phyloP scores from a whole-genome alignment of 139 green algal genomes.

The Coelastrella sp. region DNA sequence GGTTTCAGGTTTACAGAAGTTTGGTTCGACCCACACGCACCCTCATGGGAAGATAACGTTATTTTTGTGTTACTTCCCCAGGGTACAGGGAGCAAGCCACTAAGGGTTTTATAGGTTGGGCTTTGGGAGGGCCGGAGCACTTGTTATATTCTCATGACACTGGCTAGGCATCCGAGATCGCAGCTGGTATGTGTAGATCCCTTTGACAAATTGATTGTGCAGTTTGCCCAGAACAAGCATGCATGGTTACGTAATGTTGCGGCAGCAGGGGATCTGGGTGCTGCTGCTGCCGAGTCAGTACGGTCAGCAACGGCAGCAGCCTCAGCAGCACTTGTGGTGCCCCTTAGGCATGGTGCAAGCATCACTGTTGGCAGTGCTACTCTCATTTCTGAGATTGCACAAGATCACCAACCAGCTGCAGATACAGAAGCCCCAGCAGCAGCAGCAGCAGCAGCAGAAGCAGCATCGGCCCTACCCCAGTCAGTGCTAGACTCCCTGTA shows the following conservation, averaged over 20 bases:
- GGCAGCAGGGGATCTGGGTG: neutral
- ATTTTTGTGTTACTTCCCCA: neutral
- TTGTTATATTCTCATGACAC: neutral
- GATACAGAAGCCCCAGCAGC: neutral
- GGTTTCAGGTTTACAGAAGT: neutral
- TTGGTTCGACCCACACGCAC: slow-evolving; percentile 25
- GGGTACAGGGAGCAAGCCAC: neutral
- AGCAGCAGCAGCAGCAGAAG: neutral
- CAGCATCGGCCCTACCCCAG: neutral
- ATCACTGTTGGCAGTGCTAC: no score
- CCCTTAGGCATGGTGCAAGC: no score
- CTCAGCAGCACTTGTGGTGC: no score
- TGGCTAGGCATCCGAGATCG: neutral
- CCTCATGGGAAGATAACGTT: neutral
- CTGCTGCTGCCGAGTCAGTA: neutral
- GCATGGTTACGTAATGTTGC: neutral
- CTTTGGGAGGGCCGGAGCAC: slow-evolving; percentile 13
- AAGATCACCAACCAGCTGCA: no score
- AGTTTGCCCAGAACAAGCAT: neutral
- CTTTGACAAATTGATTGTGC: neutral
- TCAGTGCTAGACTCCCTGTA: neutral
- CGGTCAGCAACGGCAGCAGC: neutral
- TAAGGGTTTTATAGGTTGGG: slow-evolving; percentile 11
- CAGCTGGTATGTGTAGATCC: neutral
- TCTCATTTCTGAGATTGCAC: no score